These are phyloP conservation scores for Cnidoscolus chayamansa DNA, from an alignment of 441 rosid genomes.

Conservation along the genomic window DNA sequence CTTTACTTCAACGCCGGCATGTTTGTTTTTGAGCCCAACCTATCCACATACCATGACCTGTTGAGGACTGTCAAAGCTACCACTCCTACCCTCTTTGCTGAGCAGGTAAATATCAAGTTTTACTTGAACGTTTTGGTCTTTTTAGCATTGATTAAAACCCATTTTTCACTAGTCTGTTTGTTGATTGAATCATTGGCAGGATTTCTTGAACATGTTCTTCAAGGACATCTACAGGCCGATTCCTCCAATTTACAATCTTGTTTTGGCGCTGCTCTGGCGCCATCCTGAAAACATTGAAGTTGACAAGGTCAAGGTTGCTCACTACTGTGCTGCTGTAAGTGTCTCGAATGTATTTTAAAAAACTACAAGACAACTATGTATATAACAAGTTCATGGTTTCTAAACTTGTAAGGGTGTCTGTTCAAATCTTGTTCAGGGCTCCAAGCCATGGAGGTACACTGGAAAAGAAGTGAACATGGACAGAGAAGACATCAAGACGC, in stretches of 20 bases:
- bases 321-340: conserved; percentile 61
- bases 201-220: conserved; percentile 64
- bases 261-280: conserved; percentile 64
- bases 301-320: conserved; percentile 43
- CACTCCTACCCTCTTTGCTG: conserved; percentile 60
- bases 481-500: conserved; percentile 52
- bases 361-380: not conserved
- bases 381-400: not conserved
- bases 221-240: conserved; percentile 51
- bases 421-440: conserved; percentile 23
- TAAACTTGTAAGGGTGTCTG: not conserved
- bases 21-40: conserved; percentile 52
- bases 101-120: conserved; percentile 35
- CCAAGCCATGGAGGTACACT: conserved; percentile 55
- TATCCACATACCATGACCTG: conserved; percentile 35
- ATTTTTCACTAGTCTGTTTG: too few species aligned
- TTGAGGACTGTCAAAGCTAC: conserved; percentile 37
- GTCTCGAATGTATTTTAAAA: not conserved
- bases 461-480: conserved; percentile 31
- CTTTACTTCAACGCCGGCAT: conserved; percentile 71
- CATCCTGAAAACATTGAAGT: conserved; percentile 43
- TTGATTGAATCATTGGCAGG: conserved; percentile 26
- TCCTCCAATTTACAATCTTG: conserved; percentile 51
- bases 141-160: too few species aligned
- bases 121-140: too few species aligned